phyloP scores from a whole-genome alignment of 176 grass and related monocot species.

The Triticum turgidum region DNA sequence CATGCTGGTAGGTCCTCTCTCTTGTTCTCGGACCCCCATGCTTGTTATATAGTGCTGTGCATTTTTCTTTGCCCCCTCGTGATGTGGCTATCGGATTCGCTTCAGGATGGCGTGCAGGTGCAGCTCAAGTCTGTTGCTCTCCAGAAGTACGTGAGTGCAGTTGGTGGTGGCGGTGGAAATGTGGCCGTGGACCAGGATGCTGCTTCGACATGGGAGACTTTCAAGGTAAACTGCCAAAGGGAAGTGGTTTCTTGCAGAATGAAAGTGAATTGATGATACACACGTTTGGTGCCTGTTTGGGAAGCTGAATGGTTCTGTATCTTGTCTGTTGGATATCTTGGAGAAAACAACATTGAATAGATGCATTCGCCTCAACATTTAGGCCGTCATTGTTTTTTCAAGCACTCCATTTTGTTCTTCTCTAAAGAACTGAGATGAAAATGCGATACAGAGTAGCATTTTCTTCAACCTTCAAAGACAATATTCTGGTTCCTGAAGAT shows the following conservation, averaged over 20 bases:
- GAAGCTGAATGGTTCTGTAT: no score
- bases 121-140: conserved; percentile 75
- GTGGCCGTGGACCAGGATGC: conserved; percentile 56
- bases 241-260: not conserved
- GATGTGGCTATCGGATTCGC: not conserved
- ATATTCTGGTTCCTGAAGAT: not conserved
- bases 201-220: conserved; percentile 80
- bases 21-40: not conserved
- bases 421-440: not conserved
- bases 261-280: not conserved
- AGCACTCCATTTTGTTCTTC: not conserved
- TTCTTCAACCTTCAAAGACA: not conserved
- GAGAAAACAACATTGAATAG: not conserved
- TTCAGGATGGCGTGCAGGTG: conserved; percentile 78
- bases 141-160: conserved; percentile 66
- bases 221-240: conserved; percentile 47
- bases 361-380: not conserved
- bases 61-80: not conserved
- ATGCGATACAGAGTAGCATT: not conserved
- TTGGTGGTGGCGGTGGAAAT: conserved; percentile 40
- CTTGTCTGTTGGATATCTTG: not conserved
- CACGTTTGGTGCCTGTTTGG: not conserved
- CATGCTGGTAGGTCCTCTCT: conserved; percentile 59
- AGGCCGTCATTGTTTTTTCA: not conserved
- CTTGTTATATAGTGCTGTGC: not conserved